Percentiles rank a stretch among this genome's conserved stretches.
phyloP scores from a whole-genome alignment of 208 protist species.

The Wallacemonas rigidus region DNA sequence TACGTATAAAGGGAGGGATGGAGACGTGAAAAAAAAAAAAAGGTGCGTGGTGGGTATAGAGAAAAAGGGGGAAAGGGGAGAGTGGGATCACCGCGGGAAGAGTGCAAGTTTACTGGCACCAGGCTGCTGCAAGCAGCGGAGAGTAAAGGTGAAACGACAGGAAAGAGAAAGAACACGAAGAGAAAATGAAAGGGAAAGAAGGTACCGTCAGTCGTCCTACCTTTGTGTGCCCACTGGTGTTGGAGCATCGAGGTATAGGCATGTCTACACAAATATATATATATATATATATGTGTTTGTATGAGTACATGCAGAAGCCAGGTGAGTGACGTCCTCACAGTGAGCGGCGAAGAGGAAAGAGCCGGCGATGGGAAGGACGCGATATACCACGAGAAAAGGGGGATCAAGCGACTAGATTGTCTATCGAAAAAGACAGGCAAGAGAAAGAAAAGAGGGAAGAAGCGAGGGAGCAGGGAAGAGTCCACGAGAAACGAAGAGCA shows the following conservation, averaged over 20 bases:
- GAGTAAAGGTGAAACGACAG: no score
- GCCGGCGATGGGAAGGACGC: no score
- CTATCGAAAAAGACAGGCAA: background rate
- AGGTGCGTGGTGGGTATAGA: background rate
- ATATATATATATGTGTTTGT: slow-evolving; percentile 15
- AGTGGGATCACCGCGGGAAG: no score
- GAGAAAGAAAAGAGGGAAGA: slow-evolving; percentile 1
- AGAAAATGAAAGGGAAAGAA: slow-evolving; percentile 2
- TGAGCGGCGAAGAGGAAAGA: background rate
- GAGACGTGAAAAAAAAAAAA: background rate
- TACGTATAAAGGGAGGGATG: slow-evolving; percentile 2
- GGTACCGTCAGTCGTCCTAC: background rate
- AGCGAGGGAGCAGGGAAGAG: slow-evolving; percentile 2
- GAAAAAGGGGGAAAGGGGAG: no score
- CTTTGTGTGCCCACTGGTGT: no score
- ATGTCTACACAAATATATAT: background rate
- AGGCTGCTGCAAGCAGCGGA: no score
- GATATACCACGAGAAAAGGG: no score
- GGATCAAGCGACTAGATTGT: no score
- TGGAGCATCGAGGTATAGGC: no score
- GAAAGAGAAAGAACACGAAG: slow-evolving; percentile 5
- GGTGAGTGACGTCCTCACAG: background rate
- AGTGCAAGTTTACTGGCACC: no score
- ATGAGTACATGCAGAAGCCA: background rate
- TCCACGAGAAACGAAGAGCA: slow-evolving; percentile 1